A percentile compares a stretch with the other conserved stretches of the same genome.
Evolutionary conservation across 495 filamentous ascomycete genomes (phyloP).

Genomic region (Sporormia fimetaria): DNA sequence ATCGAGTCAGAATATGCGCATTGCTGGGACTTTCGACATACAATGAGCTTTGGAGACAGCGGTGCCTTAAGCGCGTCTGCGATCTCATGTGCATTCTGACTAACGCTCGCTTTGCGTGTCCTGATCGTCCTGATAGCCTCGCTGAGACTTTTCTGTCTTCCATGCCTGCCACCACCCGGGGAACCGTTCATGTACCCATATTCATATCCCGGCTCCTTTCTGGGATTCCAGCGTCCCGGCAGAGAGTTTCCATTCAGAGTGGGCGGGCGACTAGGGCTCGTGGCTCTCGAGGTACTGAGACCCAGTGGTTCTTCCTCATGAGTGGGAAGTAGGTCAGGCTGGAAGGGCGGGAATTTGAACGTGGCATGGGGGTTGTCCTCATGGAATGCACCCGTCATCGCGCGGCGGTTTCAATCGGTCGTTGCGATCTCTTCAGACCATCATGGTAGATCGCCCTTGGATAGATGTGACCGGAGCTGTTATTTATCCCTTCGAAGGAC

Average conservation of each 20-base stretch:
- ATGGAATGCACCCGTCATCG: conserved; percentile 22
- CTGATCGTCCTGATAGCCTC: conserved; percentile 75
- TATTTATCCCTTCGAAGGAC: conserved; percentile 1
- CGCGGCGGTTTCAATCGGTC: neutral
- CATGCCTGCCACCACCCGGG: conserved; percentile 40
- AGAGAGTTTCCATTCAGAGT: conserved; percentile 12
- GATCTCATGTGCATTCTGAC: conserved; percentile 85
- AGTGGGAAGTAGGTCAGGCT: conserved; percentile 23
- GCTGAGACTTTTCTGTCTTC: conserved; percentile 69
- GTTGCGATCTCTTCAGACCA: conserved; percentile 2
- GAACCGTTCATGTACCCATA: conserved; percentile 40
- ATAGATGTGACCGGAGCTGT: too few species aligned
- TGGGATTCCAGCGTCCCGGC: conserved; percentile 39
- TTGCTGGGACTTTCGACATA: conserved; percentile 39
- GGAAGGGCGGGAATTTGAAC: conserved; percentile 27
- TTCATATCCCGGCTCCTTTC: conserved; percentile 39
- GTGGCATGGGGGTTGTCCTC: conserved; percentile 12
- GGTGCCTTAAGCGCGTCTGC: conserved; percentile 84
- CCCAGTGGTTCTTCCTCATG: conserved; percentile 20
- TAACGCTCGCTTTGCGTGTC: conserved; percentile 66
- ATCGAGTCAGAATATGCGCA: conserved; percentile 6
- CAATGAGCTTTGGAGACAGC: conserved; percentile 73
- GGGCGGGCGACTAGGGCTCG: conserved; percentile 12
- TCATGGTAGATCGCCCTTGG: neutral
- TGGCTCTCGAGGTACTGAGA: conserved; percentile 14